These are phyloP conservation scores for Dovyalis caffra DNA, from an alignment of 345 rosid species.

Conservation along the genomic window DNA sequence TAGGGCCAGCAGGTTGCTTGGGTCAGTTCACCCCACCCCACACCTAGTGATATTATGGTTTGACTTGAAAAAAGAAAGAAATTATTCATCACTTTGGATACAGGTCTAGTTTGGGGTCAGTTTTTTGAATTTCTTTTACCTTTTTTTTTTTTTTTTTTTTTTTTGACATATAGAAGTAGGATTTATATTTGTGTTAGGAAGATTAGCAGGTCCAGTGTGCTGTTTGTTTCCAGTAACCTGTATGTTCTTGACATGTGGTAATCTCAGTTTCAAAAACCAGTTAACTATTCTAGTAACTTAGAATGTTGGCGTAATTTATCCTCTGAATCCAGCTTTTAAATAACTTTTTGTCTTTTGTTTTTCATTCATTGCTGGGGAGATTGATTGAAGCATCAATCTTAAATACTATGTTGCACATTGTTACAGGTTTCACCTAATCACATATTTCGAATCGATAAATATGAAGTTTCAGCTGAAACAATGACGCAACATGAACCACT, in stretches of 20 bases:
- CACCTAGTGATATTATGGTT: neutral
- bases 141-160: neutral
- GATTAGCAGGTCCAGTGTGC: neutral
- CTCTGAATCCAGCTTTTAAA: neutral
- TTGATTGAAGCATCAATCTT: constrained; percentile 4
- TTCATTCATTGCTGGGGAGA: neutral
- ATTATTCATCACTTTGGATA: too few species aligned
- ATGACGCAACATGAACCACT: constrained; percentile 38
- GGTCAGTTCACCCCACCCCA: neutral
- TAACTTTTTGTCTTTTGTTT: constrained; percentile 1
- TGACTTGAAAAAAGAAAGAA: neutral
- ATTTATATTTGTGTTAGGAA: neutral
- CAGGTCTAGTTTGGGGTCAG: neutral
- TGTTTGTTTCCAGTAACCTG: neutral
- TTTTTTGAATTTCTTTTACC: neutral
- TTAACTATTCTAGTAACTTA: neutral
- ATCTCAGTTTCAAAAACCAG: neutral
- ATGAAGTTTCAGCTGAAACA: constrained; percentile 45
- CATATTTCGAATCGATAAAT: constrained; percentile 59
- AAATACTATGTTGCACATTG: constrained; percentile 15
- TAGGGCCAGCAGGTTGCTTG: neutral
- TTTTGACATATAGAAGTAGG: neutral
- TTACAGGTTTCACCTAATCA: constrained; percentile 81
- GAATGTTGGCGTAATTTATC: neutral
- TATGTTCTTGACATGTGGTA: neutral